Percentiles rank a stretch among this genome's conserved stretches.
phyloP scores from a whole-genome alignment of 768 basidiomycete species.

The Leucosporidium creatinivorum region DNA sequence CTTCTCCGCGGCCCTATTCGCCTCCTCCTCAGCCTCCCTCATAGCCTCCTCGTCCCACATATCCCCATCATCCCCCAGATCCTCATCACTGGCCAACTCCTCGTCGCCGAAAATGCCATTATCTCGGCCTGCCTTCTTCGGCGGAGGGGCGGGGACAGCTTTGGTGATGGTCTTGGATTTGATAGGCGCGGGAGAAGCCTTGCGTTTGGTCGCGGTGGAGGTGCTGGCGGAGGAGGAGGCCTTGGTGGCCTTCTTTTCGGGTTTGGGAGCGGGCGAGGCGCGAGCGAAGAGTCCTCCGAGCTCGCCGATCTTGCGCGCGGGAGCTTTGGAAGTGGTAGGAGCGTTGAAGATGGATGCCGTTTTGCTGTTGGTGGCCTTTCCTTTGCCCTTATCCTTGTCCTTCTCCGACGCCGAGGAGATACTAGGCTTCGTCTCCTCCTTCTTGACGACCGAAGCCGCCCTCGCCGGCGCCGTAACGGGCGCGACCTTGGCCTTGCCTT shows the following conservation, averaged over 20 bases:
- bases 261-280: neutral
- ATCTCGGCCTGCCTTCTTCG: neutral
- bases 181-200: neutral
- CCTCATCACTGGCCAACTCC: neutral
- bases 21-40: slow-evolving; percentile 4
- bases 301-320: neutral
- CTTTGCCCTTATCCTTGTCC: neutral
- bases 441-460: neutral
- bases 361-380: neutral
- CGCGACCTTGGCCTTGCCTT: neutral
- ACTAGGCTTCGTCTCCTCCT: neutral
- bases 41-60: neutral
- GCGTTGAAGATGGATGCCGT: neutral
- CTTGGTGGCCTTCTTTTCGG: neutral
- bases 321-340: neutral
- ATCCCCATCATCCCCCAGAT: neutral
- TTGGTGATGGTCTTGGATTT: neutral
- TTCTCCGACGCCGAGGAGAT: no score
- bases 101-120: slow-evolving; percentile 7
- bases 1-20: neutral
- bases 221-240: neutral
- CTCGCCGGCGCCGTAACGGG: neutral
- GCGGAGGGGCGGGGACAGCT: neutral
- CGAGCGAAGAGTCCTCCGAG: neutral
- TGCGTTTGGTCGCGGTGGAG: neutral